These are phyloP conservation scores for Trypanosomatidae sp. DNA, from an alignment of 208 protist genomes.

Conservation along the genomic window DNA sequence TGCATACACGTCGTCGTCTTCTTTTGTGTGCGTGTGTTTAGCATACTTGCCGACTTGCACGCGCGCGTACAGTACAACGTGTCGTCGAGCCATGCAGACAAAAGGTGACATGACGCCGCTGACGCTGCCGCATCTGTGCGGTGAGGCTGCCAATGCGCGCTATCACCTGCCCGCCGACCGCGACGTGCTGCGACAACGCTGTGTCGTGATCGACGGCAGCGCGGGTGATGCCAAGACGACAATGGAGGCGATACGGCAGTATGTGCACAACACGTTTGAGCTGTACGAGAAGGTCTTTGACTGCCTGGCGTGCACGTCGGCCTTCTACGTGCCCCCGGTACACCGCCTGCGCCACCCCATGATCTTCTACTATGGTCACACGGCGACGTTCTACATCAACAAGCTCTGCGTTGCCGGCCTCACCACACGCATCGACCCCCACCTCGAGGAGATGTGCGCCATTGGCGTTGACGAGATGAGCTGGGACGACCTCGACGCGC, in stretches of 20 bases:
- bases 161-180: conserved; percentile 25
- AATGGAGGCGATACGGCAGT: conserved; percentile 75
- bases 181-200: conserved; percentile 47
- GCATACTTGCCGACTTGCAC: no score
- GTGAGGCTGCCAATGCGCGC: conserved; percentile 21
- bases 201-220: conserved; percentile 25
- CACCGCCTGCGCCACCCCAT: conserved; percentile 92
- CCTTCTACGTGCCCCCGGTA: conserved; percentile 69
- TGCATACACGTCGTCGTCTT: no score
- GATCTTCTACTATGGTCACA: conserved; percentile 96
- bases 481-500: conserved; percentile 91
- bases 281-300: conserved; percentile 84
- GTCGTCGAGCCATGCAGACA: no score
- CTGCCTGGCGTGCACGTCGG: conserved; percentile 51
- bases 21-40: no score
- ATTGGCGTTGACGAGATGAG: conserved; percentile 97
- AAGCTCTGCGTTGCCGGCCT: conserved; percentile 87
- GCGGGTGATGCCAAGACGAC: conserved; percentile 43
- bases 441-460: conserved; percentile 89
- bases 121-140: conserved; percentile 25
- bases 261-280: conserved; percentile 80
- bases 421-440: conserved; percentile 66
- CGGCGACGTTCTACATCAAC: conserved; percentile 93
- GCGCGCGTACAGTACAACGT: no score
- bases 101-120: no score